Base-by-base conservation (phyloP, 2,329 filamentous ascomycete genomes). In the Colletotrichum camelliae region DNA sequence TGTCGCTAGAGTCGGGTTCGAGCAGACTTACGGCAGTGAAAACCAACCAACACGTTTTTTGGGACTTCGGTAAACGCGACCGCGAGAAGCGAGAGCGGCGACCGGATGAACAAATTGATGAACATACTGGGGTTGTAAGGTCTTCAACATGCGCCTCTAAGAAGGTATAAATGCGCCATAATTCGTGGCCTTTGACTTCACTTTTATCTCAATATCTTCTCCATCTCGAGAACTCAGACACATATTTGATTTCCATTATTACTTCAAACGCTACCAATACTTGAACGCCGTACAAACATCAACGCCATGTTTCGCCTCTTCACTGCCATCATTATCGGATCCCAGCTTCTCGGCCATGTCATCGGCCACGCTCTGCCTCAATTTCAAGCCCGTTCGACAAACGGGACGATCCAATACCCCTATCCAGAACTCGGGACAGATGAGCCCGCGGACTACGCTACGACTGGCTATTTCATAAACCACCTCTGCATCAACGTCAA, bases 391-490 rank as follows among this genome's bases (percentile, higher is more conserved):
- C 61, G 61, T 7, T n/a, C 33, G 18, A 37, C 37, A n/a, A 69
- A 74, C 43, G 57, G 24, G 18, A 69, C 71, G 13, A 60, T 35
- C 18, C 16, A 37, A 33, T 74, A 62, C 39, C 71, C 71, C 18
- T 69, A 57, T 66, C 55, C 71, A 5, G 57, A 66, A 43, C 27
- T 68, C 31, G 73, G 73, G 55, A 66, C 75, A 33, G 82, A 85
- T 67, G 77, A 78, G 2, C 65, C 77, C 77, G 5, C 35, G n/a
- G 61, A 65, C 61, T 43, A 27, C 16, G 81, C 80, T 8, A 85
- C 84, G 8, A 70, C 76, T 1, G 82, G 84, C 52, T 85, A 83
- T 78, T 82, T 80, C 61, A 77, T 85, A 72, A 85, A 85, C 77
- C 83, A 85, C 77, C 69, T 85, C 24, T 80, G 77, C 60, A 77